Conservation (phyloP, 495 filamentous ascomycete genomes). For the Neurospora sp. region DNA sequence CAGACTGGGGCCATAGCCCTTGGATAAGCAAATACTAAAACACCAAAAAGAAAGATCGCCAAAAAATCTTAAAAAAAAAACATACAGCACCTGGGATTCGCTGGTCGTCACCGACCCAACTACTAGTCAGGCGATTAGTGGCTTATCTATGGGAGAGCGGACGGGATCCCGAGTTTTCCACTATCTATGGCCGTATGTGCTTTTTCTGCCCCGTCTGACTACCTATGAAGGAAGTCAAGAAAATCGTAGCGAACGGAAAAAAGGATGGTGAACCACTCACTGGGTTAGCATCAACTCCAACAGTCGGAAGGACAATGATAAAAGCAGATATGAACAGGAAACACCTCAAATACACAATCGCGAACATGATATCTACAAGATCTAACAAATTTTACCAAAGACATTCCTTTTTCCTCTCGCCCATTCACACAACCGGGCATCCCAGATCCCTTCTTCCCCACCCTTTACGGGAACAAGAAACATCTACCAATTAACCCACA, state of each 20-base stretch:
- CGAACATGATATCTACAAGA: not conserved
- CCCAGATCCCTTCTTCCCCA: not conserved
- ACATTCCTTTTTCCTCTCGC: not conserved
- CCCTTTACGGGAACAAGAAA: not conserved
- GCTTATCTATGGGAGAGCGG: conserved; percentile 40
- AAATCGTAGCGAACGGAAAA: not conserved
- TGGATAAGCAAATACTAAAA: no score
- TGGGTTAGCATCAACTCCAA: not conserved
- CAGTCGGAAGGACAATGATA: not conserved
- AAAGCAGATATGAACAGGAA: not conserved
- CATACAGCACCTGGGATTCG: conserved; percentile 20
- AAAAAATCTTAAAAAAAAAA: conserved; percentile 3
- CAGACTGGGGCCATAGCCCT: no score
- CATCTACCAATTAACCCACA: conserved; percentile 84
- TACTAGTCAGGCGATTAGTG: conserved; percentile 25
- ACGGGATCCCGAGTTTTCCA: conserved; percentile 39
- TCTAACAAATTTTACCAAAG: not conserved
- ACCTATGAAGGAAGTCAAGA: not conserved
- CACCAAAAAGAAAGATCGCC: no score
- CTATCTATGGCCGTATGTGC: not conserved
- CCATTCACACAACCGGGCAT: no score
- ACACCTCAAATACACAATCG: not conserved
- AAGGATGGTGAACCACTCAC: not conserved
- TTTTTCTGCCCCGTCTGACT: no score
- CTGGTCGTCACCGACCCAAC: conserved; percentile 39